Evolutionary conservation across 352 stramenopile genomes (phyloP), one percentile per base, ranked within the genome.

Genomic region (Phytophthora fragariae): DNA sequence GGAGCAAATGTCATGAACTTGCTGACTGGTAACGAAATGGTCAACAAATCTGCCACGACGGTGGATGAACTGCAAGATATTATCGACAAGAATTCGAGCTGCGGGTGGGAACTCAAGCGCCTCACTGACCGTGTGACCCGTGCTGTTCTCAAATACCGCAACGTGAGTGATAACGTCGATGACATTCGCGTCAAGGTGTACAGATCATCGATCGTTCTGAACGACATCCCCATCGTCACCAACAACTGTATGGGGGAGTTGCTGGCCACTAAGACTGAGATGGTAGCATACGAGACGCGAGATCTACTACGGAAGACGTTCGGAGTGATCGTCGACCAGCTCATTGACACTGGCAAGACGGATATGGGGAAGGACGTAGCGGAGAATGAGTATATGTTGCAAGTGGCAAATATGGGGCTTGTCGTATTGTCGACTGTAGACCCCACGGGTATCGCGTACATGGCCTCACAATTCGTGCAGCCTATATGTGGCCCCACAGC

Each of bases 391-490:
- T 89, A 83, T 46, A 72, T 74, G 62, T 58, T 77, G n/a, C 5
- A 56, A 77, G 66, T 77, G 10, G 50, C 78, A 0, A 75, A 85
- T 49, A 69, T 85, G 37, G 80, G 58, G 27, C 57, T 78, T 5
- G 53, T 66, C 7, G 67, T 63, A 11, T 19, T 79, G n/a, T 76
- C 72, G 5, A 65, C 49, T 3, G 67, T 88, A 15, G 80, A 88
- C 29, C 73, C 76, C 1, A 86, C 76, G 5, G 80, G 78, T 49
- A 65, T 90, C 41, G 80, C 79, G 7, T 72, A 74, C 29, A 80
- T 90, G 78, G 80, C 74, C 2, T 72, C 80, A 11, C 70, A 86
- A 11, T 88, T 85, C n/a, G 67, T 90, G 0, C 80, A 90, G 53
- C 82, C 82, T 0, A 81, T 88, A 21, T 88, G 82, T 46, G 76